phyloP scores from a whole-genome alignment of 805 yeast species.

The Candida endomychidarum region DNA sequence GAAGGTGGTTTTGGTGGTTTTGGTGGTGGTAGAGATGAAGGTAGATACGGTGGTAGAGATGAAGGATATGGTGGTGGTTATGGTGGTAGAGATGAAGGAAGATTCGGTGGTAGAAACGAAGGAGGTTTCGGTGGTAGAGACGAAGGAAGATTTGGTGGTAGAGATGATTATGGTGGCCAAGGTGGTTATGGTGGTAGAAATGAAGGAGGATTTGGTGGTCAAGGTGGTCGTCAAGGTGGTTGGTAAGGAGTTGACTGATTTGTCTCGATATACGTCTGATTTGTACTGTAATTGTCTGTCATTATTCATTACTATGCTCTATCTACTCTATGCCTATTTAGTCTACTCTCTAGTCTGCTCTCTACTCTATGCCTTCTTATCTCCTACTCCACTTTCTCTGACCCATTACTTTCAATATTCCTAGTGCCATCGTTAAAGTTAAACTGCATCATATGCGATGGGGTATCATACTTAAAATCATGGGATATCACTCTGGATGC shows the following conservation, averaged over 20 bases:
- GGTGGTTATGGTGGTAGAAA: slow-evolving; percentile 13
- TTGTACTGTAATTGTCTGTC: slow-evolving; percentile 17
- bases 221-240: slow-evolving; percentile 16
- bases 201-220: slow-evolving; percentile 15
- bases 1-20: slow-evolving; percentile 13
- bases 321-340: neutral
- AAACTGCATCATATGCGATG: slow-evolving; percentile 21
- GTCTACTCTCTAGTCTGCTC: no score
- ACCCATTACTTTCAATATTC: slow-evolving; percentile 23
- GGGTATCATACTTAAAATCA: slow-evolving; percentile 14
- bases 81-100: slow-evolving; percentile 16
- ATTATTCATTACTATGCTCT: slow-evolving; percentile 10
- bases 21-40: slow-evolving; percentile 11
- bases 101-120: slow-evolving; percentile 15
- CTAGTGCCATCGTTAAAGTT: slow-evolving; percentile 15
- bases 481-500: slow-evolving; percentile 20
- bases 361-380: no score
- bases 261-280: neutral
- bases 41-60: slow-evolving; percentile 12
- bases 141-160: slow-evolving; percentile 21
- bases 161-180: slow-evolving; percentile 12
- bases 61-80: slow-evolving; percentile 13
- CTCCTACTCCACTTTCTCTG: slow-evolving; percentile 29
- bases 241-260: slow-evolving; percentile 1
- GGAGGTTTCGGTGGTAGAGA: slow-evolving; percentile 19